Evolutionary conservation across 805 yeast species (phyloP), one percentile per base, ranked within the genome.

Genomic region (Brettanomyces anomalus): DNA sequence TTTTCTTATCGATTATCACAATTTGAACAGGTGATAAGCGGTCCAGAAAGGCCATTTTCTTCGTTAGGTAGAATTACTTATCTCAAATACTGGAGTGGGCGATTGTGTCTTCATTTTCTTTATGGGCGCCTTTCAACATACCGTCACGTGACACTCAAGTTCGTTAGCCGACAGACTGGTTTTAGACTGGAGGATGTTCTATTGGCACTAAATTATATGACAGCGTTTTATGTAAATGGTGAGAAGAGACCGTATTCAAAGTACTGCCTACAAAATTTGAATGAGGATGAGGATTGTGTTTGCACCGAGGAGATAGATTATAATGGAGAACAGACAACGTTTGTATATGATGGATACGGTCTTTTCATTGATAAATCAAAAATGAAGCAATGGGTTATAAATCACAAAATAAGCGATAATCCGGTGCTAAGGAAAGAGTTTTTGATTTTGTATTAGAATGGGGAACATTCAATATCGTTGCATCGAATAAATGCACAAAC

Each of bases 31-130:
- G 51, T 67, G 17, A 61, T 75, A 2, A 87, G 96, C 46, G 95
- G 97, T 0, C 98, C 98, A 0, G 98, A 93, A 57, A 73, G 79
- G 49, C 98, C 98, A 1, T 64, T 93, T 8, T 84, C 95, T 5
- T 81, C 82, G 0, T 84, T 79, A 60, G 98, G 98, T 0, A 70
- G 72, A 41, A 64, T 76, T 8, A 76, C 89, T 5, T 93, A 88
- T 55, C 55, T 84, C 16, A 64, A 72, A 14, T 89, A 76, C 61
- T 93, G 97, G 98, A 67, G 83, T 5, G 67, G 71, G 39, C 58
- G 66, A 4, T 49, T 84, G 0, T 68, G 74, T 1, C 51, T 65
- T 44, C 72, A 67, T 41, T 51, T 77, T 30, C 33, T 70, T 0
- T 64, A 60, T 28, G 80, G 80, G 0, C 51, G 55, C 6, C 50